Evolutionary conservation across 2,329 filamentous ascomycete genomes (phyloP).

Genomic region (Botrytis fragariae): DNA sequence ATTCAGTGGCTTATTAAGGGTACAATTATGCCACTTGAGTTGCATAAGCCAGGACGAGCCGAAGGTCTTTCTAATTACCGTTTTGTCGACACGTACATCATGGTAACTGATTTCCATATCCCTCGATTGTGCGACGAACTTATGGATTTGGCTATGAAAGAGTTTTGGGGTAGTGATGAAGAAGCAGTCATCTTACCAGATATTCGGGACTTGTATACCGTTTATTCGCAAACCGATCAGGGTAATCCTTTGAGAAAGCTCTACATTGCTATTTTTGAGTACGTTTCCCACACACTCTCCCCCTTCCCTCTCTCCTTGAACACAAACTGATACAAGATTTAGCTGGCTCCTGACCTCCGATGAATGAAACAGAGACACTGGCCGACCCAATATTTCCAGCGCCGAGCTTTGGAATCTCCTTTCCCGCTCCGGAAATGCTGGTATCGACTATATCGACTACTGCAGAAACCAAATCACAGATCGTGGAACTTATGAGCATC

Average conservation of each 20-base stretch:
- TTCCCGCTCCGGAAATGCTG: neutral
- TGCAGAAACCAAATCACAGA: neutral
- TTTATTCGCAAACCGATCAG: neutral
- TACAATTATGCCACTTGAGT: neutral
- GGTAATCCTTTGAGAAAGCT: slow-evolving; percentile 1
- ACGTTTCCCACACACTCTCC: neutral
- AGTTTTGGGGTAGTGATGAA: neutral
- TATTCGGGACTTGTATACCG: neutral
- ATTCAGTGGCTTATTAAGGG: neutral
- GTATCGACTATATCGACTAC: neutral
- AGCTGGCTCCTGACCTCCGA: neutral
- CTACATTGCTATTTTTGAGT: neutral
- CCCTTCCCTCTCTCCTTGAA: fast-evolving
- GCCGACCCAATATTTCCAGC: neutral
- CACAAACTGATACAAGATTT: neutral
- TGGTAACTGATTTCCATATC: neutral
- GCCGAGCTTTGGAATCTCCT: neutral
- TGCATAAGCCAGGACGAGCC: neutral
- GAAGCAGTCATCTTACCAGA: neutral
- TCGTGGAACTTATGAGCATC: neutral
- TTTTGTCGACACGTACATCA: neutral
- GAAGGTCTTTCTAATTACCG: neutral
- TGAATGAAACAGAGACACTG: neutral
- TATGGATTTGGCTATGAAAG: neutral
- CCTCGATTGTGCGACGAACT: neutral